Base-by-base conservation (phyloP, 345 rosid genomes). In the Lepidium aucheri region DNA sequence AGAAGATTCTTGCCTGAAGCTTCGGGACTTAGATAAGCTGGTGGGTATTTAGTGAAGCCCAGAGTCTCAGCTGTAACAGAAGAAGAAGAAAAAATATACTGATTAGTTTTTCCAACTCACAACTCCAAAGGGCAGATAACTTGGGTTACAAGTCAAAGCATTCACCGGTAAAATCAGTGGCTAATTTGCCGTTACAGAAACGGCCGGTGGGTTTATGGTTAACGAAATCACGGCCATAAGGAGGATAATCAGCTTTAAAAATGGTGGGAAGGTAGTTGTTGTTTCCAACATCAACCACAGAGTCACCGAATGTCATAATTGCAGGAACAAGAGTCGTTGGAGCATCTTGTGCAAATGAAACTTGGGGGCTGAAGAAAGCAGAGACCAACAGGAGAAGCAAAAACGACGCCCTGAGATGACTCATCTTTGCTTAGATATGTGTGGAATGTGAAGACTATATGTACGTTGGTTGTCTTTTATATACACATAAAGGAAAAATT, bases 281-380 rank as follows among this genome's bases (percentile, higher is more conserved):
- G 82, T 93, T 93, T 15, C 97, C 98, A 8, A 88, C 97, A 81
- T 93, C 98, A 1, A 86, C 97, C 0, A 87, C 86, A 0, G 97
- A 93, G 66, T 93, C 97, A 0, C 98, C 98, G 16, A 93, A 93
- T 9, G 84, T 82, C 0, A 86, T 71, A 56, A 93, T 79, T 0
- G 89, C 96, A 2, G 97, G 97, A 49, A 86, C 85, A 32, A 90
- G 81, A 63, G 87, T 67, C 45, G 74, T 47, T 41, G 78, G 47
- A 17, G 67, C 81, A 36, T 85, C 89, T 44, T 74, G 53, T 30
- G 63, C 72, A 44, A 60, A 44, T 13, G 77, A 44, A 18, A 45
- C 32, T 24, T 51, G 53, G 6, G 60, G 15, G 20, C 57, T 6
- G 38, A 51, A 55, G 32, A 57, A 39, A 42, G 78, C 69, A 39